Percentiles rank a stretch among this genome's conserved stretches.
Evolutionary conservation across 176 grass and related monocot genomes (phyloP).

Genomic region (Oryza coarctata): DNA sequence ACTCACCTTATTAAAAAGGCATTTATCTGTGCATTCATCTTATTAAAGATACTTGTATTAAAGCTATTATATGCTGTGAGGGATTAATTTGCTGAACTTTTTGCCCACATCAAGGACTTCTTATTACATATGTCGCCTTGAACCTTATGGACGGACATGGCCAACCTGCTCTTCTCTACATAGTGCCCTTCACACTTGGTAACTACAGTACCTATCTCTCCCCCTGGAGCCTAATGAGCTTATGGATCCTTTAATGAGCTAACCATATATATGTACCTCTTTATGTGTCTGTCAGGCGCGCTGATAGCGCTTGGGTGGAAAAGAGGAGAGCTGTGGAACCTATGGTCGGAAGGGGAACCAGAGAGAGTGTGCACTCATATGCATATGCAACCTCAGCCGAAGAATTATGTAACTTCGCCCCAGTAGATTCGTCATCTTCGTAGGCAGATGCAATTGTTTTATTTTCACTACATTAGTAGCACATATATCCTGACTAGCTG

Average conservation of each 20-base stretch:
- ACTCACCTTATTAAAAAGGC: not conserved
- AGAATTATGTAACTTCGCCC: not conserved
- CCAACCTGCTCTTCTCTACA: slow-evolving; percentile 93
- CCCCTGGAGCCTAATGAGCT: not conserved
- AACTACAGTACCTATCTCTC: slow-evolving; percentile 38
- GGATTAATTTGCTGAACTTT: not conserved
- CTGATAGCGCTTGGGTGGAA: slow-evolving; percentile 67
- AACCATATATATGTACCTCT: not conserved
- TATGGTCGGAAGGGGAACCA: slow-evolving; percentile 71
- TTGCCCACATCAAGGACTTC: slow-evolving; percentile 60
- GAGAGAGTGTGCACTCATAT: slow-evolving; percentile 65
- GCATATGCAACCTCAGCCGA: slow-evolving; percentile 35
- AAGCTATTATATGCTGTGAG: not conserved
- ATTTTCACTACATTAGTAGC: not conserved
- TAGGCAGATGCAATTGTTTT: not conserved
- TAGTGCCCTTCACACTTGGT: slow-evolving; percentile 95
- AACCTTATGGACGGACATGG: slow-evolving; percentile 98
- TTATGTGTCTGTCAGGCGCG: slow-evolving; percentile 45
- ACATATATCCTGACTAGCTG: not conserved
- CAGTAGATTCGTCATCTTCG: not conserved
- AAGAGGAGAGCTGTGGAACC: slow-evolving; percentile 75
- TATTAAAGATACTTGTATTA: not conserved
- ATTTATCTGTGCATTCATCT: not conserved
- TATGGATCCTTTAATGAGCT: not conserved
- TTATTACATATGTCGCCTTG: slow-evolving; percentile 88